Base-by-base conservation (phyloP, 129 eudicot species). In the Artemisia annua region DNA sequence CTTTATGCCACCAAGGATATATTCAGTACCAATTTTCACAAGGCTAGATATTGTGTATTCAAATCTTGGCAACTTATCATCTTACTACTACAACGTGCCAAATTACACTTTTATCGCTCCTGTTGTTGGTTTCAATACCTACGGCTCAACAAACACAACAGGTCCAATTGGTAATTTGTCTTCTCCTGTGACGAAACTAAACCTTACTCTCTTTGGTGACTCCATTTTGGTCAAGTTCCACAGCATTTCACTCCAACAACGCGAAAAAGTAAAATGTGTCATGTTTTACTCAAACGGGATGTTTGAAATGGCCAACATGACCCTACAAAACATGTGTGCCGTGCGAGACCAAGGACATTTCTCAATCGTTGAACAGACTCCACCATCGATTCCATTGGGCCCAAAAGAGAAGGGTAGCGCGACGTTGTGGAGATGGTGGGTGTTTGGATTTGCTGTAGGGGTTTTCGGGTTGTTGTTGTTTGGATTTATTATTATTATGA, bases 281-380 rank as follows among this genome's bases (percentile, higher is more conserved):
- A 52, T 60, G 28, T 90, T 94, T 81, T 82, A 61, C 28, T 54
- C 72, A 1, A 74, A 84, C 9, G 89, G 96, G 7, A 46, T 66
- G 7, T 44, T 83, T 62, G 83, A 75, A 48, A 79, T 90, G 48
- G 79, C 80, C 56, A 71, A 79, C 7, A 70, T 87, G 85, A 70
- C 78, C 1, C 24, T 2, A 62, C 20, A 71, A 54, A 59, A 63
- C 53, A 48, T 46, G 2, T 89, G 97, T 75, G 39, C 7, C 0
- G 72, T 79, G 15, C 28, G 55, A 1, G 91, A 79, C 20, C 80
- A 80, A 61, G 98, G 98, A 1, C 97, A 94, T 84, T 84, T 94
- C 71, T 74, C 93, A 1, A 62, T 94, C 13, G 89, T 78, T 0
- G 17, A 50, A 28, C 75, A 22, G 11, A 14, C n/a, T 7, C 63